phyloP scores from a whole-genome alignment of 371 early-diverging fungal species.

The Mucor sp. region DNA sequence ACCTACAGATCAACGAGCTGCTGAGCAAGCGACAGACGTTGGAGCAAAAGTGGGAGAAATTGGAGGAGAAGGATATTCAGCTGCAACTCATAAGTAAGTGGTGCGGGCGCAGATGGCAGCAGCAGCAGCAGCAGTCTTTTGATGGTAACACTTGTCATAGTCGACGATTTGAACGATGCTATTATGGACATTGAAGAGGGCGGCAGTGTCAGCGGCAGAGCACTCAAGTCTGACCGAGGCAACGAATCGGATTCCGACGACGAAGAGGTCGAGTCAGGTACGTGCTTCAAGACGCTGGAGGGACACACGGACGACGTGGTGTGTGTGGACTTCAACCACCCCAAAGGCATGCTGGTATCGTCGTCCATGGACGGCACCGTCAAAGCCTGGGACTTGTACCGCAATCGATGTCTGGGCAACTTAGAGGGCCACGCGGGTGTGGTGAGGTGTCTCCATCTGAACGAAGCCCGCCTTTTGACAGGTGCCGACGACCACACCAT shows the following conservation, averaged over 20 bases:
- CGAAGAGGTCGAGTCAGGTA: constrained; percentile 39
- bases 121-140: no score
- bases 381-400: constrained; percentile 74
- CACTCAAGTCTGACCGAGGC: constrained; percentile 3
- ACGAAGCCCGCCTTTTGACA: constrained; percentile 66
- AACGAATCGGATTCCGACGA: constrained; percentile 19
- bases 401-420: constrained; percentile 57
- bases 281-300: constrained; percentile 58
- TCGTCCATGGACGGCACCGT: constrained; percentile 80
- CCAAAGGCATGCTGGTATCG: constrained; percentile 67
- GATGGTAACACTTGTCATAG: constrained; percentile 13
- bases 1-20: constrained; percentile 58
- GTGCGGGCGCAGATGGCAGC: no score
- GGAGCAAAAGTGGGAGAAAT: constrained; percentile 55
- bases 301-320: constrained; percentile 78
- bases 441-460: constrained; percentile 73
- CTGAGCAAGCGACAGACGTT: constrained; percentile 52
- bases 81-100: constrained; percentile 25
- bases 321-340: constrained; percentile 70
- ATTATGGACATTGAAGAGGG: constrained; percentile 42
- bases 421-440: constrained; percentile 63
- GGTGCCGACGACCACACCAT: constrained; percentile 83
- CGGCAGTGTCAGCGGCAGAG: constrained; percentile 6
- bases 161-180: constrained; percentile 41
- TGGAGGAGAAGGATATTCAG: constrained; percentile 57